phyloP scores from a whole-genome alignment of 139 green algal species.

The Chloropicon primus region DNA sequence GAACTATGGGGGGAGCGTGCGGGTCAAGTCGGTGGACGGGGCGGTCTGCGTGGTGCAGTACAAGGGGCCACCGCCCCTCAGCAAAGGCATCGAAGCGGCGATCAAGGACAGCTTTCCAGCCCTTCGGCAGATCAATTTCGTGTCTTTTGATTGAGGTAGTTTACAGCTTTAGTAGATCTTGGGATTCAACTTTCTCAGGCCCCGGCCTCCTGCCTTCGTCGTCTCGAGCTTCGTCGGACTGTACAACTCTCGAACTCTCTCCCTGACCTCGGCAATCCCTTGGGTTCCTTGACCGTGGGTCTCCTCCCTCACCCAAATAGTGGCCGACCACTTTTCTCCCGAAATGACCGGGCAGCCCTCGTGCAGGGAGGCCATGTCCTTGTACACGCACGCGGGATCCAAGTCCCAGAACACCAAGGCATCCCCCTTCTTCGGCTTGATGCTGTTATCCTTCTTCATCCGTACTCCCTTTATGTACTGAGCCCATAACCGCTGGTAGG shows the following conservation, averaged over 20 bases:
- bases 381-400: conserved; percentile 3
- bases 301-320: conserved; percentile 73
- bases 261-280: no score
- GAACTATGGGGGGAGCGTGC: neutral
- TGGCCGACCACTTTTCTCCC: conserved; percentile 67
- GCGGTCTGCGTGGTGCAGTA: neutral
- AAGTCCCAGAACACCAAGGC: neutral
- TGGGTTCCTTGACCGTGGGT: no score
- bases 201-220: no score
- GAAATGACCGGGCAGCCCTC: conserved; percentile 55
- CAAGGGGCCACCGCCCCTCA: neutral
- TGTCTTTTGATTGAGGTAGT: neutral
- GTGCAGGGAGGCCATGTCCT: conserved; percentile 17
- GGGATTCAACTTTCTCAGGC: no score
- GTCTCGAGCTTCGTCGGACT: no score
- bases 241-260: no score
- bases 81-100: neutral
- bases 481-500: no score
- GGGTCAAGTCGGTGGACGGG: neutral
- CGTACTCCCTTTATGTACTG: no score
- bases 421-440: neutral
- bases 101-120: neutral
- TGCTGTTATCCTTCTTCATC: neutral
- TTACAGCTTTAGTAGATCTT: no score
- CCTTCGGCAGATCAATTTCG: neutral